Conservation (phyloP, 768 basidiomycete genomes). For the Cantharellus anzutake region DNA sequence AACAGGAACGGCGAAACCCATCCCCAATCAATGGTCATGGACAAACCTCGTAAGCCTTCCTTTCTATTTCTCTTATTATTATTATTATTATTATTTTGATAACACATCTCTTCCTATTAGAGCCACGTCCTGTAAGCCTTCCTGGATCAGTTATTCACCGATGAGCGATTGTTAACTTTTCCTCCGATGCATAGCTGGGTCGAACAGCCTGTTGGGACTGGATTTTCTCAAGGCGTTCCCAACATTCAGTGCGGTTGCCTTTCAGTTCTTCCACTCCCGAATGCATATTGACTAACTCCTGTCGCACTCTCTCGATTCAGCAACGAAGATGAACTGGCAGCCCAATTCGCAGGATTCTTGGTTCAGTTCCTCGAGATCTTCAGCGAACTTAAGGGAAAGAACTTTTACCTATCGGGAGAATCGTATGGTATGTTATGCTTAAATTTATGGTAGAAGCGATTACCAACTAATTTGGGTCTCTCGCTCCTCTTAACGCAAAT, state of each 20-base stretch:
- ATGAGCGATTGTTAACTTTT: no score
- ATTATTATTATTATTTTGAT: background rate
- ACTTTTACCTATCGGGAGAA: constrained; percentile 51
- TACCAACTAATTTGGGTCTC: background rate
- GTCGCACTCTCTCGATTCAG: constrained; percentile 12
- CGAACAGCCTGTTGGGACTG: constrained; percentile 67
- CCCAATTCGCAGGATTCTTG: constrained; percentile 38
- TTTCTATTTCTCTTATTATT: background rate
- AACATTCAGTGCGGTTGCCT: constrained; percentile 22
- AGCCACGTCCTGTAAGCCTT: background rate
- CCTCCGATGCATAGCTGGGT: constrained; percentile 24
- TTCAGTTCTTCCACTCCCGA: background rate
- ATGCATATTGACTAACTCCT: background rate
- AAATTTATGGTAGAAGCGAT: background rate
- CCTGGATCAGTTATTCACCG: background rate
- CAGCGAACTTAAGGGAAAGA: constrained; percentile 51
- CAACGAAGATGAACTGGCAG: constrained; percentile 34
- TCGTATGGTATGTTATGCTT: background rate
- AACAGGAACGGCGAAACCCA: background rate
- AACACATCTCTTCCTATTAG: background rate
- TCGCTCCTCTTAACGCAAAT: background rate
- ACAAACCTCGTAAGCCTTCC: background rate
- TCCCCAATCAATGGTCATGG: background rate
- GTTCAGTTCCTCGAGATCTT: constrained; percentile 63
- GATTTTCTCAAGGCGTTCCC: constrained; percentile 52